Percentiles rank a stretch among this genome's conserved stretches.
These are phyloP conservation scores for Talaromyces piceae DNA, from an alignment of 2,329 filamentous ascomycete species.

Conservation along the genomic window DNA sequence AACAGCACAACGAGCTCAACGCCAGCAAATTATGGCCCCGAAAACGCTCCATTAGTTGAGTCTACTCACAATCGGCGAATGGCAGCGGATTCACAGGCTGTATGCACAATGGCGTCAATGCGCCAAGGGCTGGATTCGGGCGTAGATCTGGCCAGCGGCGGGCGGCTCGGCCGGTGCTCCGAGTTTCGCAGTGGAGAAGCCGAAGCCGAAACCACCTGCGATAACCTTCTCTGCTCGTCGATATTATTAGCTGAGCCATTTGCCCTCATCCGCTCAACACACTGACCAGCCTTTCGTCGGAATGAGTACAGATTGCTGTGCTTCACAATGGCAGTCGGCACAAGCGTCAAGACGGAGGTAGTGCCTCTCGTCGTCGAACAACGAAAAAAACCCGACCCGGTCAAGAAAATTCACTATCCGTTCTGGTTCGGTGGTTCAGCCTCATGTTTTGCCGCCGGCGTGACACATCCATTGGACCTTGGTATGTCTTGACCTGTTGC, in stretches of 20 bases:
- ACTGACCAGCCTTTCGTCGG: slow-evolving; percentile 2
- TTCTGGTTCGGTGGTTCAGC: slow-evolving; percentile 98
- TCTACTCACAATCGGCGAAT: not conserved
- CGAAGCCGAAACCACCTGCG: not conserved
- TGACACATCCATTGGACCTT: slow-evolving; percentile 90
- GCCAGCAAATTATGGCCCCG: no score
- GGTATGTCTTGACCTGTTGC: slow-evolving; percentile 45
- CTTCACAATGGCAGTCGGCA: slow-evolving; percentile 10
- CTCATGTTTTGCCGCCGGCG: slow-evolving; percentile 80
- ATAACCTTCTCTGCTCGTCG: not conserved
- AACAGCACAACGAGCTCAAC: no score
- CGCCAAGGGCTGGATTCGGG: not conserved
- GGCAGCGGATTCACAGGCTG: not conserved
- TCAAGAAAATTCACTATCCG: slow-evolving; percentile 53
- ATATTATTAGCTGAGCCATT: not conserved
- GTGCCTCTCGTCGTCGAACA: slow-evolving; percentile 1
- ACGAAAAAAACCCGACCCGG: not conserved
- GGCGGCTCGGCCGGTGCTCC: not conserved
- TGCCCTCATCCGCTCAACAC: no score
- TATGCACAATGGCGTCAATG: not conserved
- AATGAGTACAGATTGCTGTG: slow-evolving; percentile 4
- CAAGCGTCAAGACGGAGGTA: slow-evolving; percentile 10
- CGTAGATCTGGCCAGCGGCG: not conserved
- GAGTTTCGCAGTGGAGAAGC: slow-evolving; percentile 8
- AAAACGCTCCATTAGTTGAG: no score